A percentile compares a stretch with the other conserved stretches of the same genome.
Evolutionary conservation across 2,329 filamentous ascomycete species (phyloP).

Genomic region (Ophiostoma ips): DNA sequence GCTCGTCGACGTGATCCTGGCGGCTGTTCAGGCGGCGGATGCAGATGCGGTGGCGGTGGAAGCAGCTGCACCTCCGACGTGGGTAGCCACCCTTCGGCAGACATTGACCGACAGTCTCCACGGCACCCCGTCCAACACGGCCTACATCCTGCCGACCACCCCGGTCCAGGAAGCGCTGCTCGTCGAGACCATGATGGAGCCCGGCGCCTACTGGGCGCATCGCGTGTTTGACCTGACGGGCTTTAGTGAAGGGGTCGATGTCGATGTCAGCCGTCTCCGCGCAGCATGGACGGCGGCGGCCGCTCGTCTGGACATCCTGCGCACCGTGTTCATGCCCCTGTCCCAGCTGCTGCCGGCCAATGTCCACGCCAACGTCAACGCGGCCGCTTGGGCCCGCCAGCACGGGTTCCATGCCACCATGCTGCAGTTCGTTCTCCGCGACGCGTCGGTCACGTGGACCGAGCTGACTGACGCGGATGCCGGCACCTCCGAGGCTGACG

Average conservation of each 20-base stretch:
- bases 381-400: too few species aligned
- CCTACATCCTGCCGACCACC: constrained; percentile 19
- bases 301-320: constrained; percentile 21
- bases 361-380: neutral
- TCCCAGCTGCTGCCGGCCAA: constrained; percentile 10
- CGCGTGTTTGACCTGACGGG: constrained; percentile 21
- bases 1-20: constrained; percentile 13
- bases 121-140: constrained; percentile 7
- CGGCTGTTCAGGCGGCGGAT: constrained; percentile 3
- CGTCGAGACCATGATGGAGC: constrained; percentile 24
- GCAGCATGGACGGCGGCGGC: constrained; percentile 21
- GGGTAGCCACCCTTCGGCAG: too few species aligned
- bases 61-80: too few species aligned
- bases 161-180: constrained; percentile 25
- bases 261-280: constrained; percentile 19
- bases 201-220: constrained; percentile 26
- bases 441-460: too few species aligned
- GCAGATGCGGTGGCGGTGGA: too few species aligned
- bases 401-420: too few species aligned
- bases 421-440: too few species aligned
- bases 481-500: too few species aligned
- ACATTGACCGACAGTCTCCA: too few species aligned
- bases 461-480: too few species aligned
- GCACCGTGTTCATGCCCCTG: constrained; percentile 23
- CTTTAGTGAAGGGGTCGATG: constrained; percentile 7